Base-by-base conservation (phyloP, 768 basidiomycete genomes). In the Floccularia luteovirens region DNA sequence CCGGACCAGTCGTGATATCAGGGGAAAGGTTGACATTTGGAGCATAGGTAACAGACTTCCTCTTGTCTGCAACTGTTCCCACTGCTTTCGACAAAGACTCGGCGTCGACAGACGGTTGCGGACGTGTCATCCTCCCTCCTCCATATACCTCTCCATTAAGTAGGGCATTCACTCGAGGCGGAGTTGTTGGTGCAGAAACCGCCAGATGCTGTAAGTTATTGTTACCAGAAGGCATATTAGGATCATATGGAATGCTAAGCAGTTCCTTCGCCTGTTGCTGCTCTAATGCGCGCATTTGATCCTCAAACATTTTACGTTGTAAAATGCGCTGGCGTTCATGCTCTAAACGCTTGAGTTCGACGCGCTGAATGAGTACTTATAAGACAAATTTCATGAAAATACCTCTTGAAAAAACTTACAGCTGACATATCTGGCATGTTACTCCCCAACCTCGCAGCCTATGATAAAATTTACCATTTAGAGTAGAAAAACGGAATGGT, bases 201-300 rank as follows among this genome's bases (percentile, higher is more conserved):
- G 91, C 90, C 34, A 91, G 60, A 52, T 89, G 85, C 53, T 84
- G 81, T 19, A 82, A 61, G 36, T 70, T 66, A 4, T 66, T 63
- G 43, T 68, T 68, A 31, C 65, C 64, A 36, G 64, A 59, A 17
- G 58, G 48, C 32, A 55, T 54, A 45, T 64, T 64, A n/a, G 72
- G 47, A 45, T 85, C 82, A 55, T 74, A 76, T 24, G 85, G 84
- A 50, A 90, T 72, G 48, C 61, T 75, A 53, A 92, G 77, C 27
- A 91, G 72, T 57, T 91, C 88, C 48, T 86, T 82, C 10, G 79
- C 81, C 63, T 98, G 93, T 59, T 90, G 82, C 48, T 85, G 82
- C 64, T 97, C 92, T 48, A 98, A 75, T 39, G 74, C 80, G 41
- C 85, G 83, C 93, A 96, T 96, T 64, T 96, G 91, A 52, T 94